Base-by-base conservation (phyloP, 2,329 filamentous ascomycete genomes). In the Clarireedia paspali region DNA sequence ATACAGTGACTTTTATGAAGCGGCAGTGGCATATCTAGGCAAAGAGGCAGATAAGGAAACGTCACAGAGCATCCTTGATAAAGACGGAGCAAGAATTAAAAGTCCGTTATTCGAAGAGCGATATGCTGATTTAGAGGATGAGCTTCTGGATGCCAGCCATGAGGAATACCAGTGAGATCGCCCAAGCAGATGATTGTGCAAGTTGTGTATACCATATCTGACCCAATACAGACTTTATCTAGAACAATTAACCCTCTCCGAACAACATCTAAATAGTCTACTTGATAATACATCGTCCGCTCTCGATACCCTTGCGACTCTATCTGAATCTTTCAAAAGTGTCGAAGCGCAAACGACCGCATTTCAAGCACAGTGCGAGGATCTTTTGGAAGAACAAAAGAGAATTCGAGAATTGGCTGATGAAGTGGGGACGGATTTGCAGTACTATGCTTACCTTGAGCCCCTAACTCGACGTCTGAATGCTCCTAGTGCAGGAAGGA, bases 361-460 rank as follows among this genome's bases (percentile, higher is more conserved):
- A 14, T 97, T 99, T 74, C 89, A 91, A 69, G 83, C 87, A 47
- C 91, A 95, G 71, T 99, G 94, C 72, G 90, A 96, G 68, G 88
- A 89, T 56, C 78, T 99, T 2, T 75, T 97, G 30, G 77, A 81
- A 1, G 91, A 96, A 65, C 91, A 97, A 72, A 83, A 80, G 64
- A 83, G 88, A 24, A 78, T 96, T 42, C 84, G 89, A 59, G 81
- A 79, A 62, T 79, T 99, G 44, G 90, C 91, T 2, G 83, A 95
- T 62, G 86, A 91, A 57, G 87, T 99, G 56, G 87, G 89, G 26
- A 88, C 89, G 24, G 95, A 96, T 64, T 76, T 96, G n/a, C 85
- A 91, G 67, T 96, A 95, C 72, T 99, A 99, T 70, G 83, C 88
- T 20, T 96, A 96, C 68, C 79, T 99, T 5, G 94, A 99, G 61